Evolutionary conservation across 257 asterid species (phyloP).

Genomic region (Plectranthus barbatus): DNA sequence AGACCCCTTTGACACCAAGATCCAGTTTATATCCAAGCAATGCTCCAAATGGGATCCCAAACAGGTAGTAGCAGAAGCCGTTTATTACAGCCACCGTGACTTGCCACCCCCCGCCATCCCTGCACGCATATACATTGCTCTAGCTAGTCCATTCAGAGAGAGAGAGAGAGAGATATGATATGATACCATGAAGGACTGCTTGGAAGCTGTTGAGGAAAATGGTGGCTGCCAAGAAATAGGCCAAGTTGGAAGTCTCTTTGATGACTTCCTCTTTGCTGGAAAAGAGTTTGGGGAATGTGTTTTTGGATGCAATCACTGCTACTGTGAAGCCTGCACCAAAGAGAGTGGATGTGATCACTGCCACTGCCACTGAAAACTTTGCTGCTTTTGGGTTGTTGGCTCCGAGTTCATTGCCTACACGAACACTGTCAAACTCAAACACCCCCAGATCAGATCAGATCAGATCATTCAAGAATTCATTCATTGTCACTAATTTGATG

Average conservation of each 20-base stretch:
- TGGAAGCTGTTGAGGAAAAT: too few relatives aligned
- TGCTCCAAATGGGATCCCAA: conserved; percentile 87
- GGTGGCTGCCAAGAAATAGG: too few relatives aligned
- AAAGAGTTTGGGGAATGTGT: conserved; percentile 43
- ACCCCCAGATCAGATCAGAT: background rate
- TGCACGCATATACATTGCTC: too few relatives aligned
- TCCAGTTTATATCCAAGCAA: too few relatives aligned
- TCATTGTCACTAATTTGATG: background rate
- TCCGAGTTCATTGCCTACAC: conserved; percentile 79
- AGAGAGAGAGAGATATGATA: too few relatives aligned
- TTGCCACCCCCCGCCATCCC: too few relatives aligned
- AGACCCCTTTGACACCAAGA: conserved; percentile 64
- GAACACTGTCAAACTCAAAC: conserved; percentile 58
- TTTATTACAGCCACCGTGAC: conserved; percentile 56
- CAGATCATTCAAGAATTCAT: too few relatives aligned
- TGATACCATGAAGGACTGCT: conserved; percentile 72
- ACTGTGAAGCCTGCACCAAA: conserved; percentile 46
- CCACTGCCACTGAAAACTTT: conserved; percentile 43
- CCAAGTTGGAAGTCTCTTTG: conserved; percentile 48
- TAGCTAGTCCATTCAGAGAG: too few relatives aligned
- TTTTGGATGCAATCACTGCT: conserved; percentile 34
- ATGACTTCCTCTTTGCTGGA: conserved; percentile 43
- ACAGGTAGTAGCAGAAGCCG: conserved; percentile 39
- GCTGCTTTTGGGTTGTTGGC: conserved; percentile 71
- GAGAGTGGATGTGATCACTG: conserved; percentile 47